Evolutionary conservation across 208 protist species (phyloP).

Genomic region (Wallacemonas sp.): DNA sequence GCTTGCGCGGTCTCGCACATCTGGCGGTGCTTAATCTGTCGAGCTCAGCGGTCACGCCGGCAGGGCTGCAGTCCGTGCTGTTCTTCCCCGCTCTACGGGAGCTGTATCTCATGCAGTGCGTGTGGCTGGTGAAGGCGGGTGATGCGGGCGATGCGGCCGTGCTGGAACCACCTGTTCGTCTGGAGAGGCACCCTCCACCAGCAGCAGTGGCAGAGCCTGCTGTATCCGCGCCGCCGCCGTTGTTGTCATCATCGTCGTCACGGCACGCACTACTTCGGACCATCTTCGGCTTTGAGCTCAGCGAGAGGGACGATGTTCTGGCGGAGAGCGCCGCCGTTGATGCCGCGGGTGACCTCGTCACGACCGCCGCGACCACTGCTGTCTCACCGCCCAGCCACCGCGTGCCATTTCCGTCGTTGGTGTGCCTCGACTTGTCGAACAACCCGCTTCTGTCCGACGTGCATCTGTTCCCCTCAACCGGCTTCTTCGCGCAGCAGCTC

Average conservation of each 20-base stretch:
- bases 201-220: too few relatives aligned
- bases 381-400: not conserved
- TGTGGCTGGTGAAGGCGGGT: not conserved
- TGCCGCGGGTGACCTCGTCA: not conserved
- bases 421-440: conserved; percentile 23
- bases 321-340: too few relatives aligned
- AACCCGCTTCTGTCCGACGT: conserved; percentile 20
- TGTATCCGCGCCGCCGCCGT: too few relatives aligned
- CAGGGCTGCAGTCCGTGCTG: not conserved
- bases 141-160: not conserved
- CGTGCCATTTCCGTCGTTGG: not conserved
- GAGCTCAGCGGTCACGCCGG: not conserved
- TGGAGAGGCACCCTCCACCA: too few relatives aligned
- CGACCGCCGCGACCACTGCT: too few relatives aligned
- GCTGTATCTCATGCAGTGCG: conserved; percentile 12
- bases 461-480: conserved; percentile 5
- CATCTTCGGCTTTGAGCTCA: too few relatives aligned
- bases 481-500: conserved; percentile 3
- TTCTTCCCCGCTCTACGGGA: conserved; percentile 11
- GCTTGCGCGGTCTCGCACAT: not conserved
- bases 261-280: too few relatives aligned
- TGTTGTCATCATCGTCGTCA: too few relatives aligned
- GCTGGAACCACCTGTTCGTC: too few relatives aligned
- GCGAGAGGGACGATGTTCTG: too few relatives aligned
- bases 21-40: conserved; percentile 8